Evolutionary conservation across 805 yeast species (phyloP).

Genomic region (Saccharomycopsis javanensis): DNA sequence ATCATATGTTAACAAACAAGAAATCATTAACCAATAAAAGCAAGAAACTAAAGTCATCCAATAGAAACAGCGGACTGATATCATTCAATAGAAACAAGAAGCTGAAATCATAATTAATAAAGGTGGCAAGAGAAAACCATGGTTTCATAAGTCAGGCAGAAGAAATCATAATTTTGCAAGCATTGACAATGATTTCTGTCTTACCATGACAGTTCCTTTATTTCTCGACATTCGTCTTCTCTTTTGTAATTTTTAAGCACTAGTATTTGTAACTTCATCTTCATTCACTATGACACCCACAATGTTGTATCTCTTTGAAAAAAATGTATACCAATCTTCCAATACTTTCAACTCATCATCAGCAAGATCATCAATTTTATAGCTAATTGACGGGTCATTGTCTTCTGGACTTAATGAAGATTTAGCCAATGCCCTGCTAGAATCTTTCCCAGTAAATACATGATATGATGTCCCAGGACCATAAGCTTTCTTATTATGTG

Average conservation of each 20-base stretch:
- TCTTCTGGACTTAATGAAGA: conserved; percentile 49
- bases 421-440: conserved; percentile 66
- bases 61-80: no score
- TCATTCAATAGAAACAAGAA: no score
- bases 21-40: no score
- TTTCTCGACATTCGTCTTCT: not conserved
- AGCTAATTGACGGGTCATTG: conserved; percentile 32
- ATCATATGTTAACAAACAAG: no score
- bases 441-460: conserved; percentile 66
- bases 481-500: conserved; percentile 52
- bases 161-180: not conserved
- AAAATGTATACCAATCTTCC: conserved; percentile 65
- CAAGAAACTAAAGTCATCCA: no score
- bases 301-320: conserved; percentile 39
- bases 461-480: conserved; percentile 73
- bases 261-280: not conserved
- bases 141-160: not conserved
- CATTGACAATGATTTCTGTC: not conserved
- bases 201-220: not conserved
- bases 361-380: conserved; percentile 43
- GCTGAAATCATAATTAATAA: no score
- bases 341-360: conserved; percentile 51
- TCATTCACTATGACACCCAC: conserved; percentile 17
- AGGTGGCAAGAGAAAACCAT: no score
- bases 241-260: not conserved